A percentile compares a stretch with the other conserved stretches of the same genome.
These are phyloP conservation scores for Evernia prunastri DNA, from an alignment of 495 filamentous ascomycete genomes.

Conservation along the genomic window DNA sequence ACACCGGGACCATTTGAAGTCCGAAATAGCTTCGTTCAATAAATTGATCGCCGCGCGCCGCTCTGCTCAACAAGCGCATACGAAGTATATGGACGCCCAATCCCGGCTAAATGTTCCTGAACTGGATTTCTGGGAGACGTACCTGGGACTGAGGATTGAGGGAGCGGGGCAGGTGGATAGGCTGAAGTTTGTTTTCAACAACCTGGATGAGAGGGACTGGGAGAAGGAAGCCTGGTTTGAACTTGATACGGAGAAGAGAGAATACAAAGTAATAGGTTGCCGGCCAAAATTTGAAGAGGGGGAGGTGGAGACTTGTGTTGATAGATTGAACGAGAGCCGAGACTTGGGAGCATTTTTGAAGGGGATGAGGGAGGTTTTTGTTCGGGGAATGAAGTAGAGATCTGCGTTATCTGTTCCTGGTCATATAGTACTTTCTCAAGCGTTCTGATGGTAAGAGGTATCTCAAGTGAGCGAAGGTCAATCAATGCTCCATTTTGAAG, in stretches of 20 bases:
- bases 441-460: not conserved
- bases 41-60: conserved; percentile 55
- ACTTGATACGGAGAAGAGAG: conserved; percentile 67
- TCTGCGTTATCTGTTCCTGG: not conserved
- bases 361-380: conserved; percentile 86
- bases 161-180: conserved; percentile 78
- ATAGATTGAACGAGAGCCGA: conserved; percentile 73
- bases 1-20: conserved; percentile 63
- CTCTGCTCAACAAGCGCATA: conserved; percentile 55
- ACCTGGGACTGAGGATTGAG: conserved; percentile 82
- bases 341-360: conserved; percentile 78
- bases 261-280: conserved; percentile 75
- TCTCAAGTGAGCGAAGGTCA: not conserved
- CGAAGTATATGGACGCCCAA: conserved; percentile 67
- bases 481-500: not conserved
- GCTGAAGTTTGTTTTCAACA: conserved; percentile 86
- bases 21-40: conserved; percentile 74
- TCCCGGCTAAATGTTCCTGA: conserved; percentile 82
- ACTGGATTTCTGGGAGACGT: conserved; percentile 90
- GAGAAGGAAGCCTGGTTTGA: conserved; percentile 91
- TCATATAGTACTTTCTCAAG: not conserved
- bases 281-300: conserved; percentile 73
- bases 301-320: conserved; percentile 63
- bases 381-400: conserved; percentile 46
- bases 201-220: conserved; percentile 81